phyloP scores from a whole-genome alignment of 148 eudicot species.

The Polygonum maritimum region DNA sequence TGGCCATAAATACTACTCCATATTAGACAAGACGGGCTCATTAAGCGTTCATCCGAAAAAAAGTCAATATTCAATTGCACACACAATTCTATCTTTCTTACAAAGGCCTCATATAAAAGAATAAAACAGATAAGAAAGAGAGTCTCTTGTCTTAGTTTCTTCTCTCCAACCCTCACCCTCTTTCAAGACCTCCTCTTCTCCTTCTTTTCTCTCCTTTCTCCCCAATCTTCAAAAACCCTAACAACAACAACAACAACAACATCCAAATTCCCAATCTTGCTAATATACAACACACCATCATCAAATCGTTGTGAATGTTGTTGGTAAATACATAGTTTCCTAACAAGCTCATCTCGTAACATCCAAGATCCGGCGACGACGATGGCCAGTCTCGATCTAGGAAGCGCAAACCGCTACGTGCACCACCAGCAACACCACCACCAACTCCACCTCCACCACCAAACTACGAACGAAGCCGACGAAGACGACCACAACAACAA shows the following conservation, averaged over 20 bases:
- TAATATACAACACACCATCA: not conserved
- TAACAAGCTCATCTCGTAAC: not conserved
- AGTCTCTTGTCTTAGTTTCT: constrained; percentile 24
- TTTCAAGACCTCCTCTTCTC: not conserved
- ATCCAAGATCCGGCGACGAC: not conserved
- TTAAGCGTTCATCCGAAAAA: too few relatives aligned
- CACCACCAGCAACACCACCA: constrained; percentile 14
- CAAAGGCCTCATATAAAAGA: constrained; percentile 5
- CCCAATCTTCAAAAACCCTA: not conserved
- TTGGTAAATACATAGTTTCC: not conserved
- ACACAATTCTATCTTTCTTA: not conserved
- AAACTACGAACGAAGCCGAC: constrained; percentile 1
- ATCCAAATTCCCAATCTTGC: not conserved
- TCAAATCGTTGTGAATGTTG: not conserved
- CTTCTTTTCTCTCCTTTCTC: constrained; percentile 19
- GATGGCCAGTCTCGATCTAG: constrained; percentile 34
- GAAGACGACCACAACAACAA: constrained; percentile 7
- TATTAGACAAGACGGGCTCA: too few relatives aligned
- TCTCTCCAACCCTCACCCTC: constrained; percentile 19
- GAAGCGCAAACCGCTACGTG: constrained; percentile 44
- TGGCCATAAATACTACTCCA: too few relatives aligned
- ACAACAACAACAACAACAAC: not conserved
- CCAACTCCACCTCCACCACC: not conserved
- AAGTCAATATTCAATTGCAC: not conserved
- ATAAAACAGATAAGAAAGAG: constrained; percentile 31